Conservation (phyloP, 2,329 filamentous ascomycete species). For the Aureobasidium sp. region DNA sequence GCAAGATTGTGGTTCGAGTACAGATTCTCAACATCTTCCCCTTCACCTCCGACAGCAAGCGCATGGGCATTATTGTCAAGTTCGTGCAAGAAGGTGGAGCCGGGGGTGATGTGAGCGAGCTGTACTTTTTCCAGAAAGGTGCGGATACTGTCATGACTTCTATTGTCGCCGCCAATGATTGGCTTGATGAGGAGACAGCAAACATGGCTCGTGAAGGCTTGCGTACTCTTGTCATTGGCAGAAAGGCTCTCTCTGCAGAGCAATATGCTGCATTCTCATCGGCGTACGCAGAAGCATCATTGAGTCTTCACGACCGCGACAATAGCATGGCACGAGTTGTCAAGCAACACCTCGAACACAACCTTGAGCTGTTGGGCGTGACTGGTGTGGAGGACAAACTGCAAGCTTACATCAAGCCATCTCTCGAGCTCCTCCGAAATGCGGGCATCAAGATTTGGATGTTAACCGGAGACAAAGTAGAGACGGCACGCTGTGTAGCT, state of each 20-base stretch:
- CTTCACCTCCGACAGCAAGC: constrained; percentile 94
- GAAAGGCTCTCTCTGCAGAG: constrained; percentile 70
- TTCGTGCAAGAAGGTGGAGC: constrained; percentile 48
- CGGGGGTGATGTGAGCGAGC: constrained; percentile 55
- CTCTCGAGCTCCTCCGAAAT: constrained; percentile 87
- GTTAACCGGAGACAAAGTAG: constrained; percentile 97
- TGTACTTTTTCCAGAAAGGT: constrained; percentile 98
- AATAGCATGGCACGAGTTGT: constrained; percentile 73
- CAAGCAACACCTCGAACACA: constrained; percentile 72
- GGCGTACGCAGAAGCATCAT: constrained; percentile 69
- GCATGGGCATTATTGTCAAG: constrained; percentile 94
- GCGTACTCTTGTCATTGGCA: constrained; percentile 88
- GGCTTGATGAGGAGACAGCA: constrained; percentile 97
- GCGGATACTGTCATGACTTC: constrained; percentile 97
- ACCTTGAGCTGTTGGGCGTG: constrained; percentile 90
- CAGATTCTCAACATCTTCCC: constrained; percentile 91
- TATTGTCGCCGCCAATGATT: constrained; percentile 93
- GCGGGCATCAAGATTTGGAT: constrained; percentile 99
- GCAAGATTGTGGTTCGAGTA: constrained; percentile 70
- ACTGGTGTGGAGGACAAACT: constrained; percentile 97
- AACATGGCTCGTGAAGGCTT: constrained; percentile 98
- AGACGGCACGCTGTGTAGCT: constrained; percentile 93
- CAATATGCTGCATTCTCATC: constrained; percentile 76
- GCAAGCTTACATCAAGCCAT: constrained; percentile 91
- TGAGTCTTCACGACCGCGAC: constrained; percentile 75